A percentile compares a stretch with the other conserved stretches of the same genome.
phyloP scores from a whole-genome alignment of 148 eudicot species.

The Pouteria glomerata region DNA sequence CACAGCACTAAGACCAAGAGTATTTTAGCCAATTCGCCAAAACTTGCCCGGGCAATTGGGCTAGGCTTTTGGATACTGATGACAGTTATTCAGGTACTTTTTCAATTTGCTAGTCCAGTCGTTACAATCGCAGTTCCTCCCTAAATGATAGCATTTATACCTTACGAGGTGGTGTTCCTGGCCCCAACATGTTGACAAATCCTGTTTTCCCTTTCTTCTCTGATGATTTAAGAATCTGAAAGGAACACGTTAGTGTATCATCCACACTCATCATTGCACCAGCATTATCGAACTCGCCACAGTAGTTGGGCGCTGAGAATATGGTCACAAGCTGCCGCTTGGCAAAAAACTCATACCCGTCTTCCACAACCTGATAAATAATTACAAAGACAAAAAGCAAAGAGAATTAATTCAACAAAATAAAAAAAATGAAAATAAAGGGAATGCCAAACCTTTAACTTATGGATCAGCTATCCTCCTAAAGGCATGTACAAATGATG shows the following conservation, averaged over 20 bases:
- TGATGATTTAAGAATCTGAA: conserved; percentile 64
- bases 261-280: conserved; percentile 90
- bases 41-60: background rate
- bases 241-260: conserved; percentile 69
- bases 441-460: background rate
- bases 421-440: background rate
- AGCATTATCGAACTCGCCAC: conserved; percentile 77
- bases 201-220: conserved; percentile 65
- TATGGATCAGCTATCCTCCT: background rate
- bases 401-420: background rate
- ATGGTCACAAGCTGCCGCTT: conserved; percentile 68
- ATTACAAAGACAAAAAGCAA: background rate
- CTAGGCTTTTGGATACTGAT: background rate
- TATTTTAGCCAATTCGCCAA: background rate
- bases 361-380: conserved; percentile 61
- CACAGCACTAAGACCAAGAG: background rate
- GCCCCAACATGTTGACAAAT: conserved; percentile 53
- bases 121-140: background rate
- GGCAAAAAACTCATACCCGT: conserved; percentile 76
- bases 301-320: conserved; percentile 79
- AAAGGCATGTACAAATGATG: background rate
- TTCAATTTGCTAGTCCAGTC: background rate
- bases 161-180: conserved; percentile 74
- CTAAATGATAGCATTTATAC: conserved; percentile 21
- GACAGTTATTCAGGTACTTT: background rate